These are phyloP conservation scores for Russula abietina DNA, from an alignment of 768 basidiomycete genomes.

Conservation along the genomic window DNA sequence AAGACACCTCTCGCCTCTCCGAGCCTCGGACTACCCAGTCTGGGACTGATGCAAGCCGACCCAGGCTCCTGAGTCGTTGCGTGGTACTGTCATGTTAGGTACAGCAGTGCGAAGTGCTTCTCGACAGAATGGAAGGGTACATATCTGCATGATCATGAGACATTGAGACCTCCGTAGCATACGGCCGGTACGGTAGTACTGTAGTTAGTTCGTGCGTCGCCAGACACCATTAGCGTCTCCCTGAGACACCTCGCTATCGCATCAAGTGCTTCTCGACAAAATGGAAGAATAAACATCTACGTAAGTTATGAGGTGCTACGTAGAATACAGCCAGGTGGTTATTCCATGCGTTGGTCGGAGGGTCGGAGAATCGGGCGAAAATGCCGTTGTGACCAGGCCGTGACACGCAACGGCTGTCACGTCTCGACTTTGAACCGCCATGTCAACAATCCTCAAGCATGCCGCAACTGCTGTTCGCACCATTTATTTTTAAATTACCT, in stretches of 20 bases:
- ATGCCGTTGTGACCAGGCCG: not conserved
- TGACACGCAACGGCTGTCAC: not conserved
- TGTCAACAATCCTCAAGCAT: conserved; percentile 61
- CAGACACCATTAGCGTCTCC: too few species aligned
- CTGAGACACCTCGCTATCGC: too few species aligned
- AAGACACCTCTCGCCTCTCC: not conserved
- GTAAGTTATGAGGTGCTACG: not conserved
- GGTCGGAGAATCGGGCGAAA: not conserved
- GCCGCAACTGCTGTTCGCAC: conserved; percentile 38
- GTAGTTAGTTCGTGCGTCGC: not conserved
- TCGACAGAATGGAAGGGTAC: not conserved
- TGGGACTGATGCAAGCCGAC: too few species aligned
- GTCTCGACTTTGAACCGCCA: conserved; percentile 29
- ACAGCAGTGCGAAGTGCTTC: not conserved
- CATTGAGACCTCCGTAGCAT: not conserved
- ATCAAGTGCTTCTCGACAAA: not conserved
- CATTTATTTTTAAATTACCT: conserved; percentile 2
- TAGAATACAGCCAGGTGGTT: not conserved
- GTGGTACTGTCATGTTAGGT: not conserved
- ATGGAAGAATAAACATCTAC: not conserved
- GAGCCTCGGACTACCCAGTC: not conserved
- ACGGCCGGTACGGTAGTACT: too few species aligned
- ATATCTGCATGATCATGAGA: not conserved
- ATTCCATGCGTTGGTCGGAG: too few species aligned
- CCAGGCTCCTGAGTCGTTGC: not conserved